Evolutionary conservation across 2,329 filamentous ascomycete genomes (phyloP), one percentile per base, ranked within the genome.

Genomic region (Aspergillus thermomutatus): DNA sequence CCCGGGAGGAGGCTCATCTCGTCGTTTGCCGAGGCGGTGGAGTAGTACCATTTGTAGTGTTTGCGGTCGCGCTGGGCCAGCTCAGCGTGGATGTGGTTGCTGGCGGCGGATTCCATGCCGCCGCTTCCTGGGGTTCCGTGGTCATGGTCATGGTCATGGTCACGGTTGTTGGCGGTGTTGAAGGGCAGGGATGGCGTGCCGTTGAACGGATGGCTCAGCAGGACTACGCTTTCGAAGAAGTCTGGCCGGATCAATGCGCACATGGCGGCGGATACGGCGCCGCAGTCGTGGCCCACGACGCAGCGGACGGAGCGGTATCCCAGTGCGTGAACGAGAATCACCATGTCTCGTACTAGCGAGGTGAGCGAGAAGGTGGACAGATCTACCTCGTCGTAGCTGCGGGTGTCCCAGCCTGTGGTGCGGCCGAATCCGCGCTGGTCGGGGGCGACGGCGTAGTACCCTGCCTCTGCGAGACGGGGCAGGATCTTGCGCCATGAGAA

Each of bases 391-490:
- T 79, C 70, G 64, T 77, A 86, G 1, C 70, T 60, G 1, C 78
- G 75, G 1, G 72, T 76, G 59, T 86, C 81, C 82, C 83, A 85
- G 50, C 83, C 83, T 0, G 79, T 84, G 0, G 87, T 90, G 26
- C 86, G 80, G 10, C 87, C 87, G 61, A 87, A 89, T 7, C 87
- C 87, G 50, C 87, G 80, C 64, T 87, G 85, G 64, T 90, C 87
- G 37, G 84, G 83, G 1, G 87, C 86, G 1, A 89, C 82, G 53
- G 86, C 85, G 66, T 86, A 81, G 71, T 85, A 89, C 27, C 86
- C 86, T 5, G 80, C 77, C 0, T 73, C 70, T 4, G 86, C 83
- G n/a, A 90, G 75, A 0, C 75, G 68, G 6, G 81, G 79, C 64
- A 90, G 79, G 37, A 88, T 72, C 55, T 85, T 84, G 52, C 87